Evolutionary conservation across 176 grass and related monocot genomes (phyloP), one percentile per base, ranked within the genome.

Genomic region (Juncus inflexus): DNA sequence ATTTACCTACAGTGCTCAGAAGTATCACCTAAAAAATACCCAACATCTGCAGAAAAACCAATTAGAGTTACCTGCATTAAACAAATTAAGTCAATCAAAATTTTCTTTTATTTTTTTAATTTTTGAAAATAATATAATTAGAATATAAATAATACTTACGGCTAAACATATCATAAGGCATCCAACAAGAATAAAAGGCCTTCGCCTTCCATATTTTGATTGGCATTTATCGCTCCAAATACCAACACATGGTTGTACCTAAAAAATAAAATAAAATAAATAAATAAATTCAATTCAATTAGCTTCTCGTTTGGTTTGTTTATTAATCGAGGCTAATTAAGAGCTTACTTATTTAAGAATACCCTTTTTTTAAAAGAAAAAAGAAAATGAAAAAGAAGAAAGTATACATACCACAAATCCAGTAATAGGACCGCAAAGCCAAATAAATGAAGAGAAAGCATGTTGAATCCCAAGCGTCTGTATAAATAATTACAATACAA

Each of bases 401-500:
- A 6, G n/a, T 14, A 41, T 65, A 84, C 85, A 86, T 83, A 99
- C 94, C 52, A 99, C 80, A 63, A 99, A 99, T 67, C 94, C 94
- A 62, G 94, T 99, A 41, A 99, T 86, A 6, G 94, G 94, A 15
- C 94, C 94, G 28, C 94, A 99, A 12, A 99, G 88, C 94, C 94
- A 99, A 67, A 99, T 99, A 62, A 99, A 92, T 10, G 94, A 99
- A 40, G 88, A 84, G 78, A 92, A 84, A 6, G 85, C 88, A 84
- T 99, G 94, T 42, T 99, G 73, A 86, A 99, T 99, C 72, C 94
- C 94, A 61, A 99, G 83, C 37, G 94, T 99, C 94, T 99, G 94
- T 85, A 80, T 5, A 49, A 81, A 72, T 64, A 61, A 1, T 0
- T 65, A 40, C 36, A 41, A 74, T 2, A 69, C 9, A 41, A 69